Conservation (phyloP, 352 stramenopile genomes). For the Phytophthora constricta region DNA sequence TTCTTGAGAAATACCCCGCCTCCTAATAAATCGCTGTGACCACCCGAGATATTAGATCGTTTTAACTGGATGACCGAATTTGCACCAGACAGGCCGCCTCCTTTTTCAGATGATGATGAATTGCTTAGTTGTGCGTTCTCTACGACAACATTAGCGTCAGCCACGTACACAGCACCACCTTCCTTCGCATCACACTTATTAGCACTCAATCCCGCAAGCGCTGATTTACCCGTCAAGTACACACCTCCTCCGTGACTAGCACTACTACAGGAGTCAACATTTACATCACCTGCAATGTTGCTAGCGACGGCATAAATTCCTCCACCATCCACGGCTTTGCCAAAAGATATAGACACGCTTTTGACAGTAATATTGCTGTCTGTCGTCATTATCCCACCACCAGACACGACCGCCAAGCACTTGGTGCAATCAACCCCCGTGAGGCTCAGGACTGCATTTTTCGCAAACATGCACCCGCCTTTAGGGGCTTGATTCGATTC, state of each 20-base stretch:
- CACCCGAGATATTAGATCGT: conserved; percentile 7
- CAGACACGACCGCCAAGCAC: conserved; percentile 14
- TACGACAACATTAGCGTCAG: conserved; percentile 12
- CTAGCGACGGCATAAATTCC: conserved; percentile 21
- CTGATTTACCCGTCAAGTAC: conserved; percentile 21
- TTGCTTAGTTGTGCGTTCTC: conserved; percentile 11
- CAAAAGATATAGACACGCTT: background rate
- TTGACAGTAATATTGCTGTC: conserved; percentile 18
- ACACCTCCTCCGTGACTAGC: conserved; percentile 26
- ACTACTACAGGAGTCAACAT: conserved; percentile 19
- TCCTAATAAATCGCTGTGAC: conserved; percentile 5
- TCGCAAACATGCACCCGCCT: conserved; percentile 27
- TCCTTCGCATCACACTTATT: conserved; percentile 17
- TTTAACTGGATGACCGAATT: conserved; percentile 17
- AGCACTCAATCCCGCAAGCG: conserved; percentile 8
- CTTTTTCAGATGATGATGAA: conserved; percentile 23
- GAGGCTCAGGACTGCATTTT: conserved; percentile 18
- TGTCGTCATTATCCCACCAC: conserved; percentile 39
- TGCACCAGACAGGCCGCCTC: conserved; percentile 38
- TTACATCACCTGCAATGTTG: conserved; percentile 24
- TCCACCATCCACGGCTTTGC: conserved; percentile 21
- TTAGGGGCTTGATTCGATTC: conserved; percentile 14
- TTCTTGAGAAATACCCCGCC: conserved; percentile 47
- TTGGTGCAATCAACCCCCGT: background rate
- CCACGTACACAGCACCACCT: conserved; percentile 44